phyloP scores from a whole-genome alignment of 257 asterid species.

The Paraleonurus japonicus region DNA sequence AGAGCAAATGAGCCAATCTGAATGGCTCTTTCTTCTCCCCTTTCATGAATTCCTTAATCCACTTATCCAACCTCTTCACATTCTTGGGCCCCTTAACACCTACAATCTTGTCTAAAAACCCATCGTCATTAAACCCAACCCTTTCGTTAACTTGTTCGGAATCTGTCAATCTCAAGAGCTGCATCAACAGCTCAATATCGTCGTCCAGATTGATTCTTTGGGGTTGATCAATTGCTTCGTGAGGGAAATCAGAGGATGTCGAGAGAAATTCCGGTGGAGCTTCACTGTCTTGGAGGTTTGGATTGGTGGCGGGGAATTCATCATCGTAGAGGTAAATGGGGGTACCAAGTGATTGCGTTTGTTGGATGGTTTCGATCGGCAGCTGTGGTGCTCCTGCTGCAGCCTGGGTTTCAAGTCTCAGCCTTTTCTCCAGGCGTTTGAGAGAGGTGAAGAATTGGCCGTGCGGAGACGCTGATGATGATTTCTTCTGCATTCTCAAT shows the following conservation, averaged over 20 bases:
- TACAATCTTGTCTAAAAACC: slow-evolving; percentile 45
- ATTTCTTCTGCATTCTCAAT: slow-evolving; percentile 27
- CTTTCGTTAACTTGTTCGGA: slow-evolving; percentile 10
- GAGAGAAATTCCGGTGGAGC: slow-evolving; percentile 46
- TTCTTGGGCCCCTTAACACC: slow-evolving; percentile 66
- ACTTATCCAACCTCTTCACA: slow-evolving; percentile 44
- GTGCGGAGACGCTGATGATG: slow-evolving; percentile 32
- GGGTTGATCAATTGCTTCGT: slow-evolving; percentile 7
- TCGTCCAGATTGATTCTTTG: slow-evolving; percentile 33
- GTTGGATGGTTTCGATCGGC: slow-evolving; percentile 7
- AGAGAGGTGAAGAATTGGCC: slow-evolving; percentile 57
- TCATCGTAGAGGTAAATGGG: slow-evolving; percentile 48
- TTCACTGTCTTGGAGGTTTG: slow-evolving; percentile 50
- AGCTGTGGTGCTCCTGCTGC: slow-evolving; percentile 15
- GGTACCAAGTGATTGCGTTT: slow-evolving; percentile 39
- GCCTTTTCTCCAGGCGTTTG: slow-evolving; percentile 56
- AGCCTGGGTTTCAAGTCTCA: slow-evolving; percentile 39
- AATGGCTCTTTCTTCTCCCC: slow-evolving; percentile 48
- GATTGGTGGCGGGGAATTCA: slow-evolving; percentile 19
- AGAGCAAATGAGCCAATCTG: slow-evolving; percentile 57
- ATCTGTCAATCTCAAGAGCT: slow-evolving; percentile 40
- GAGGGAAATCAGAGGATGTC: slow-evolving; percentile 38
- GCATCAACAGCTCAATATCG: slow-evolving; percentile 50
- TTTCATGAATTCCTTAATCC: slow-evolving; percentile 49
- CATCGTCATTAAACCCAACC: slow-evolving; percentile 23